Evolutionary conservation across 495 filamentous ascomycete genomes (phyloP), one percentile per base, ranked within the genome.

Genomic region (Aspergillus diversus): DNA sequence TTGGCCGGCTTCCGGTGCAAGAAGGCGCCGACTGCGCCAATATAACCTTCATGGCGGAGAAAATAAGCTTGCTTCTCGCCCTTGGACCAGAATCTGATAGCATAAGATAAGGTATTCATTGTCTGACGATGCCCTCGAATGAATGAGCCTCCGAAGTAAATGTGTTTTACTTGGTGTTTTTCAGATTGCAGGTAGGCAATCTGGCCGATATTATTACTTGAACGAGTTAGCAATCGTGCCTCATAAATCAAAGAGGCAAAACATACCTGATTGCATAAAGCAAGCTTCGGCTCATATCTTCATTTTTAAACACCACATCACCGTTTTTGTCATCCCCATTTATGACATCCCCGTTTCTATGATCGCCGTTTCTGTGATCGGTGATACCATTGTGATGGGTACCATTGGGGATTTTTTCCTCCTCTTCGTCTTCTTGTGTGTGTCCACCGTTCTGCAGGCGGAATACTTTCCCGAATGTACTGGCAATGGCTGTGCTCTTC

Each of bases 131-230:
- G 95, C 48, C 95, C 94, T 13, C 96, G 89, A 71, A 99, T 99
- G 75, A 98, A 99, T 8, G 89, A 93, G 7, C 95, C 95, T 12
- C 95, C 95, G 69, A 99, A 99, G 76, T 99, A 99, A 59, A 99
- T 98, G 71, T 93, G 88, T 56, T 91, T 89, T 17, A 97, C 83
- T 52, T 86, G 82, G 73, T 99, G 93, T 69, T 96, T 95, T 68
- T 97, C 92, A 34, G 91, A 93, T 69, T 97, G 93, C 27, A 99
- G 81, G 73, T 96, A 97, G 42, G 95, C 92, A 63, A 99, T 97
- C 80, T 99, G 95, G 12, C 95, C 95, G 58, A 99, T 97, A 76
- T 99, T 99, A 77, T 99, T 98, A 74, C 92, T 89, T 64, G 31
- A 21, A 39, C n/a, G 37, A 27, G 63, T 75, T 64, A 77, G 73